Conservation (phyloP, 768 basidiomycete species). For the Phanerochaete carnosa region DNA sequence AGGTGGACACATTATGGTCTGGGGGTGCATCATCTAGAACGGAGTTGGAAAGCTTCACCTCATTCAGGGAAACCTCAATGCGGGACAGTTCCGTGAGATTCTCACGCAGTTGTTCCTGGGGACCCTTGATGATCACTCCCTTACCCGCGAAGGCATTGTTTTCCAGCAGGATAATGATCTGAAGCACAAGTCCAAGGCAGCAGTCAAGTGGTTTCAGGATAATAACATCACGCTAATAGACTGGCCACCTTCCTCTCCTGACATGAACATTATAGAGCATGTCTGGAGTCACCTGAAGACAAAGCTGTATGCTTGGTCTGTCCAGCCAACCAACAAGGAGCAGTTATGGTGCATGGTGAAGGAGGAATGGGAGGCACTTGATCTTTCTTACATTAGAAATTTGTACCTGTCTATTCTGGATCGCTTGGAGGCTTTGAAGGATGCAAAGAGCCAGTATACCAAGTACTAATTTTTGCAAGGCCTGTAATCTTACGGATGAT, state of each 20-base stretch:
- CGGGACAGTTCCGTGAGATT: constrained; percentile 25
- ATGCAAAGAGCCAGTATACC: not conserved
- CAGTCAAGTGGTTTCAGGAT: constrained; percentile 27
- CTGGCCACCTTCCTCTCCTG: constrained; percentile 32
- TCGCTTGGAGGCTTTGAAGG: not conserved
- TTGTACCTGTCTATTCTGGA: not conserved
- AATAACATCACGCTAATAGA: constrained; percentile 24
- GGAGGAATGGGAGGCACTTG: constrained; percentile 3
- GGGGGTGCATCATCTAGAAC: constrained; percentile 30
- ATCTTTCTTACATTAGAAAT: not conserved
- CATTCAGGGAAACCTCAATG: constrained; percentile 32
- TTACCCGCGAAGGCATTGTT: constrained; percentile 16
- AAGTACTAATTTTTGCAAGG: not conserved
- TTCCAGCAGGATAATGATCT: constrained; percentile 38
- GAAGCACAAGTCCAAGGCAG: constrained; percentile 31
- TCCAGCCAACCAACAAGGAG: constrained; percentile 16
- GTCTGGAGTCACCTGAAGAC: constrained; percentile 30
- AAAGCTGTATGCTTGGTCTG: constrained; percentile 9
- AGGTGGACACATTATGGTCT: constrained; percentile 33
- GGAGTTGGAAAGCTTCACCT: constrained; percentile 27
- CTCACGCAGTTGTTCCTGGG: constrained; percentile 28
- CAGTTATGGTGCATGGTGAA: constrained; percentile 19
- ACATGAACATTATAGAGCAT: constrained; percentile 35
- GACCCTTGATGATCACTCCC: constrained; percentile 20
- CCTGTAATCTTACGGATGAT: too few species aligned